Conservation (phyloP, 148 eudicot species). For the Persicaria tinctoria region DNA sequence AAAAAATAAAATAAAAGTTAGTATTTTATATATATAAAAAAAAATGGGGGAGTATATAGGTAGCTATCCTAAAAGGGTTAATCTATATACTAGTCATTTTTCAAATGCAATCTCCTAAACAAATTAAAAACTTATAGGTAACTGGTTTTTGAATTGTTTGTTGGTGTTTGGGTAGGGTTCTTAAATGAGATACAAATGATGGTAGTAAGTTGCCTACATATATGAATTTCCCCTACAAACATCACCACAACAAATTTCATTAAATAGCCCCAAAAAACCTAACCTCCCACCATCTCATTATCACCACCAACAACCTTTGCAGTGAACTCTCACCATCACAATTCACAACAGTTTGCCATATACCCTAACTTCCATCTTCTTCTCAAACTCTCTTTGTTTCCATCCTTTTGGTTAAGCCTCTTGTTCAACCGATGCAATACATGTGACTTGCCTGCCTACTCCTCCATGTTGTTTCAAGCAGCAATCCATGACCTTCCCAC, state of each 20-base stretch:
- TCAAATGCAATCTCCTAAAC: not conserved
- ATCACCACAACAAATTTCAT: conserved; percentile 9
- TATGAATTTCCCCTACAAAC: not conserved
- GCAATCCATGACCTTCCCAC: not conserved
- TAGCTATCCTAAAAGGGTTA: too few relatives aligned
- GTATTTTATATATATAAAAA: too few relatives aligned
- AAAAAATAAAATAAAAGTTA: too few relatives aligned
- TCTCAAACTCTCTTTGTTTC: not conserved
- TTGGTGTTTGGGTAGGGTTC: not conserved
- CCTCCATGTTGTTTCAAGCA: not conserved
- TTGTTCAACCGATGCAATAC: not conserved
- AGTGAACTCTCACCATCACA: conserved; percentile 13
- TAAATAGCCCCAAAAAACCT: conserved; percentile 1
- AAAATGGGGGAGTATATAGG: too few relatives aligned
- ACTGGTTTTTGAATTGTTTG: not conserved
- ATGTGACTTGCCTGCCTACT: conserved; percentile 5
- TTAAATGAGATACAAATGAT: conserved; percentile 7
- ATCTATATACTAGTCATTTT: not conserved
- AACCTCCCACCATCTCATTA: not conserved
- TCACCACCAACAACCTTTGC: conserved; percentile 6
- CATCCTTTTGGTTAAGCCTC: not conserved
- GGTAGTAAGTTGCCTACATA: conserved; percentile 1
- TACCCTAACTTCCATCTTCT: not conserved
- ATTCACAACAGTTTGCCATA: not conserved
- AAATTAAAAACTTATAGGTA: not conserved